Base-by-base conservation (phyloP, 2,329 filamentous ascomycete species). In the Sclerotinia trifoliorum region DNA sequence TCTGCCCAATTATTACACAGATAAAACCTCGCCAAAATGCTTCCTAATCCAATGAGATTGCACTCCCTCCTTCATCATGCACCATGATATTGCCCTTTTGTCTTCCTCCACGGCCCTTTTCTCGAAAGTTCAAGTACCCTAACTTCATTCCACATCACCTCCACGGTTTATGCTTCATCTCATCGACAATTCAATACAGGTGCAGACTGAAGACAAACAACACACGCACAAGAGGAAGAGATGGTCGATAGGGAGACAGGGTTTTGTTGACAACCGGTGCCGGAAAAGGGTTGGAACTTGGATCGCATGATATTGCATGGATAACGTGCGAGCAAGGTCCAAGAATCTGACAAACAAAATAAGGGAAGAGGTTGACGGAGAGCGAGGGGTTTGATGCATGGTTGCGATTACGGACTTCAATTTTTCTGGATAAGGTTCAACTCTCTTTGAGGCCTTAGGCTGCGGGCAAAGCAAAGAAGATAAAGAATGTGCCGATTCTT, bases 401-500 rank as follows among this genome's bases (percentile, higher is more conserved):
- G 24, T 63, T 62, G 56, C 65, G 65, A 54, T 44, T 55, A 67
- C 65, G 65, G 65, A 48, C 57, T 49, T 58, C 54, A 39, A 29
- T 8, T 26, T 26, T 44, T 44, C 4, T n/a, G 24, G 35, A 39
- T 13, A 39, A 39, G 19, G 26, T 15, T 19, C 52, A n/a, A n/a
- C 52, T 35, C 52, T 35, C 6, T 21, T 55, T n/a, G 32, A 29
- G 52, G 52, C 32, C 13, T 57, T 24, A 32, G 21, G 21, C n/a
- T 42, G 39, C 39, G 3, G 13, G 39, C 39, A 17, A 57, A 57
- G 60, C 13, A 35, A 51, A n/a, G 46, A 51, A 62, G 44, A 49
- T 39, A 21, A 26, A 62, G 29, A 39, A 8, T 3, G 21, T 51
- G 46, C 46, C 60, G 60, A 62, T 51, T 62, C 60, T 62, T 51